These are phyloP conservation scores for Aspergillus calidoustus DNA, from an alignment of 2,329 filamentous ascomycete species.

Conservation along the genomic window DNA sequence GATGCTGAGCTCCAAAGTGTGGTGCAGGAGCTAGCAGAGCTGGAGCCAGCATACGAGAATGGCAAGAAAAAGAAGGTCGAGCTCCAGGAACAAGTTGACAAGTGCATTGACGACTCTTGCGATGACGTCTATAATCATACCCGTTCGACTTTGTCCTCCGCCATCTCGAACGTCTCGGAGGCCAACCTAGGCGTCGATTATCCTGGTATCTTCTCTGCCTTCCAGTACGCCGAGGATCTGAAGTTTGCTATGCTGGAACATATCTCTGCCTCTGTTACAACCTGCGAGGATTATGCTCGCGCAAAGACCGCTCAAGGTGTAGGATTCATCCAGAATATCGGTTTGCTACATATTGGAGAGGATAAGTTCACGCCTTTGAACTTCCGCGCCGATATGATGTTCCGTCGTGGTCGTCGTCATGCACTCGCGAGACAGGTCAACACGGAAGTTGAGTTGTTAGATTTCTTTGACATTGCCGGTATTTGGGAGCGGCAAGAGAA, in stretches of 20 bases:
- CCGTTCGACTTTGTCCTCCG: slow-evolving; percentile 71
- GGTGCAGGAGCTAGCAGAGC: slow-evolving; percentile 74
- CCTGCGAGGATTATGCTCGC: slow-evolving; percentile 86
- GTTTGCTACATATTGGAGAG: slow-evolving; percentile 79
- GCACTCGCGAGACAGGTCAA: slow-evolving; percentile 82
- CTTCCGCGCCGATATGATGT: slow-evolving; percentile 94
- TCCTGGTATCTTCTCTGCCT: slow-evolving; percentile 80
- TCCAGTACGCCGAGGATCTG: slow-evolving; percentile 90
- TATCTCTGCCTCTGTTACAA: slow-evolving; percentile 76
- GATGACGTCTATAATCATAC: slow-evolving; percentile 85
- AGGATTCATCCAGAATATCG: slow-evolving; percentile 84
- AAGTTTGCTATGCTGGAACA: slow-evolving; percentile 90
- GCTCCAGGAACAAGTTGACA: slow-evolving; percentile 79
- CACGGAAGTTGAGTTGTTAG: slow-evolving; percentile 83
- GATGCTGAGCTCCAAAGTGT: slow-evolving; percentile 84
- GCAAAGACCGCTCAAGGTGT: slow-evolving; percentile 78
- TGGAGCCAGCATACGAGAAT: slow-evolving; percentile 84
- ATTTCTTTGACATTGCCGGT: slow-evolving; percentile 88
- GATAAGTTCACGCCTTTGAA: slow-evolving; percentile 83
- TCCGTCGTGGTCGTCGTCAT: slow-evolving; percentile 75
- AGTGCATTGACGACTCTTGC: slow-evolving; percentile 81
- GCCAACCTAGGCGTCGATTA: slow-evolving; percentile 82
- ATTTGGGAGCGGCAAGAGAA: slow-evolving; percentile 92
- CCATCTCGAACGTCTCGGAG: slow-evolving; percentile 77
- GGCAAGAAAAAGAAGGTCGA: slow-evolving; percentile 79